Percentiles rank a stretch among this genome's conserved stretches.
phyloP scores from a whole-genome alignment of 106 monocot genomes.

The Dendrobium nobile region DNA sequence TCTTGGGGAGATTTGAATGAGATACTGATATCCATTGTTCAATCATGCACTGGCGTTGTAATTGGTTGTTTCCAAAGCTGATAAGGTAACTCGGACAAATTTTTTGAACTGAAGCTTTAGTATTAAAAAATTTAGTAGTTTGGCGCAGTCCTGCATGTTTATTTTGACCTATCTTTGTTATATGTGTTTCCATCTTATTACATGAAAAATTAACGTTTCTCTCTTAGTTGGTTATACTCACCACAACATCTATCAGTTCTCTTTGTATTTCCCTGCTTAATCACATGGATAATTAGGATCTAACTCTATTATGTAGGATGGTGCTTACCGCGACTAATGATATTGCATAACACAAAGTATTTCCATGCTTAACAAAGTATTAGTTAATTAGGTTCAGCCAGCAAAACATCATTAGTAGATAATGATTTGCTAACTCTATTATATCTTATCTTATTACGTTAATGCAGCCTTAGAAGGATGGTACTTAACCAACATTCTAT shows the following conservation, averaged over 20 bases:
- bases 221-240: background rate
- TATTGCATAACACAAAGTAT: too few species aligned
- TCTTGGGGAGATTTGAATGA: slow-evolving; percentile 66
- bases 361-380: too few species aligned
- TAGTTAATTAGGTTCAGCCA: too few species aligned
- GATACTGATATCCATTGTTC: background rate
- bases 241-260: background rate
- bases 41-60: background rate
- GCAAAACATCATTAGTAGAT: too few species aligned
- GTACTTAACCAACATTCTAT: too few species aligned
- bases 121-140: background rate
- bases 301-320: too few species aligned
- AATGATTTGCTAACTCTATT: too few species aligned
- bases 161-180: background rate
- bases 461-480: too few species aligned
- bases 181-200: background rate
- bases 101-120: background rate
- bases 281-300: too few species aligned
- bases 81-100: background rate
- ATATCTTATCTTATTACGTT: too few species aligned
- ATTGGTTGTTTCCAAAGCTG: background rate
- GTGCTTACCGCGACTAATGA: too few species aligned
- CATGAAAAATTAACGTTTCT: background rate
- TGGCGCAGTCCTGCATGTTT: background rate
- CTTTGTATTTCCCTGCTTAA: too few species aligned